Evolutionary conservation across 441 rosid species (phyloP), one percentile per base, ranked within the genome.

Genomic region (Rhodomyrtus psidioides): DNA sequence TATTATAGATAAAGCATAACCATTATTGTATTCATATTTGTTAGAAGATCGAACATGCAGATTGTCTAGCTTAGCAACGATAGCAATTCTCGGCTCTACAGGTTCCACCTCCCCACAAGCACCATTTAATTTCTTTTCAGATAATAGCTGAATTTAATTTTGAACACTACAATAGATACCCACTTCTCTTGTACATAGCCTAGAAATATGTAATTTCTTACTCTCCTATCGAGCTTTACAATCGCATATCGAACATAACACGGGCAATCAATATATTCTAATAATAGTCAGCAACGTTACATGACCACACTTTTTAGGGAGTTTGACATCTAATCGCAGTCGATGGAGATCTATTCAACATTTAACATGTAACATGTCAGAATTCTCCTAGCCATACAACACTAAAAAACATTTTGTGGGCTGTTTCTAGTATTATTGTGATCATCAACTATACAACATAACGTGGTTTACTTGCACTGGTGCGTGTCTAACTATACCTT

Each of bases 71-170:
- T 60, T 6, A 7, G 5, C 4, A 30, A 8, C 10, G 15, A 60
- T 0, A 60, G 0, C 6, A 28, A 60, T 28, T 1, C 1, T 5
- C 6, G 1, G 1, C 23, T 7, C 23, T 5, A 60, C 0, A 16
- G 6, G 30, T 6, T 28, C 23, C 23, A 60, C 2, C 42, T 60
- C 8, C 4, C 42, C 28, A 16, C 9, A 28, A 27, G 12, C 12
- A 15, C 1, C 16, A 28, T 60, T 0, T 8, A 60, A 28, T 23
- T 60, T 60, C 5, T 19, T 16, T 17, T 2, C 7, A 7, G 12
- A 60, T 16, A 8, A 60, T 8, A 28, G 10, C 2, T 28, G 1
- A 60, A 16, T 28, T 60, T 28, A 28, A 7, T 7, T 60, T 9
- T 2, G 19, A 1, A 1, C 10, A 28, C 39, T 3, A 60, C 23